phyloP scores from a whole-genome alignment of 805 yeast species.

The Danielia oregonensis region DNA sequence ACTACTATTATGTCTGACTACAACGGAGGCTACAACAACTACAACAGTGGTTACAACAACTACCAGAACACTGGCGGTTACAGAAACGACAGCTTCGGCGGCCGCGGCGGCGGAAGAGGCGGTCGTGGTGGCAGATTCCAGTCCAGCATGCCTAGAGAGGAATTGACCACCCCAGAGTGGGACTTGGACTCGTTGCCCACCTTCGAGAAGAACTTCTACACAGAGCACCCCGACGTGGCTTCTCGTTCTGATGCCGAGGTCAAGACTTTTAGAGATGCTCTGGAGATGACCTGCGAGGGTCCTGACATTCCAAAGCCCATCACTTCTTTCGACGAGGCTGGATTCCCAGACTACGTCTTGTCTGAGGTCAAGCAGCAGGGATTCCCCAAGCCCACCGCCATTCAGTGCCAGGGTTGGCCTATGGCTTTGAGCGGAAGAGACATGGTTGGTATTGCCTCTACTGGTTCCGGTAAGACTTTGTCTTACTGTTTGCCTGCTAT shows the following conservation, averaged over 20 bases:
- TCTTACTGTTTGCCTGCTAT: slow-evolving; percentile 96
- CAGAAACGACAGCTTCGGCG: slow-evolving; percentile 22
- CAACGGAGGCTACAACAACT: slow-evolving; percentile 21
- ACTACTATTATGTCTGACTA: slow-evolving; percentile 14
- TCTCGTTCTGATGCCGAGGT: slow-evolving; percentile 74
- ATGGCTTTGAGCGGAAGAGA: slow-evolving; percentile 99
- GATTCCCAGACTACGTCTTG: slow-evolving; percentile 93
- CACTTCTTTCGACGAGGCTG: slow-evolving; percentile 91
- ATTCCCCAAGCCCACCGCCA: slow-evolving; percentile 90
- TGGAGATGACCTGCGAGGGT: slow-evolving; percentile 85
- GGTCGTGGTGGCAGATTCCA: slow-evolving; percentile 28
- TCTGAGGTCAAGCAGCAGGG: slow-evolving; percentile 88
- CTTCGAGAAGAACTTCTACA: slow-evolving; percentile 93
- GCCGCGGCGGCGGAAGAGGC: slow-evolving; percentile 33
- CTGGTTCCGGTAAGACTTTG: slow-evolving; percentile 98
- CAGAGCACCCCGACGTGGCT: slow-evolving; percentile 76
- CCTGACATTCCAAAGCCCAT: slow-evolving; percentile 91
- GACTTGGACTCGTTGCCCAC: slow-evolving; percentile 72
- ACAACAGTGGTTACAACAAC: slow-evolving; percentile 30
- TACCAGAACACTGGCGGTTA: slow-evolving; percentile 17
- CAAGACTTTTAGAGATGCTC: slow-evolving; percentile 67
- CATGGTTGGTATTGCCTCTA: slow-evolving; percentile 97
- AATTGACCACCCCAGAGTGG: slow-evolving; percentile 75
- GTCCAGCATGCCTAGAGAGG: slow-evolving; percentile 37
- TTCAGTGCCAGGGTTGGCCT: slow-evolving; percentile 99